Conservation (phyloP, 495 filamentous ascomycete genomes). For the Aspergillus incahuasiensis region DNA sequence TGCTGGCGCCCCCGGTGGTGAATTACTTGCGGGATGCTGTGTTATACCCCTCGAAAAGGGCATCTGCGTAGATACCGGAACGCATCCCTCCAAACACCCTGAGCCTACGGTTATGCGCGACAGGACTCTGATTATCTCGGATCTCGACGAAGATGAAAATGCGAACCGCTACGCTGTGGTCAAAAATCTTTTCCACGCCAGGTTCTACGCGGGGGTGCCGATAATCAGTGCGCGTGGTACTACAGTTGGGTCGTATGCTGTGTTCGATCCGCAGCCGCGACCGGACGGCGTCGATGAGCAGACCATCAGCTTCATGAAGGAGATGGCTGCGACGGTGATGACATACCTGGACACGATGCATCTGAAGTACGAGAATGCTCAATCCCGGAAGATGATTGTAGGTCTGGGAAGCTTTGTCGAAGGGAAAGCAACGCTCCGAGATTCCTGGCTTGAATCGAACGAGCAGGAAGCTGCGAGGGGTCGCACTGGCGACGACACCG, state of each 20-base stretch:
- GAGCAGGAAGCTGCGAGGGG: conserved; percentile 12
- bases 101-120: conserved; percentile 18
- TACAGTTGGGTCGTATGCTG: conserved; percentile 57
- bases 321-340: conserved; percentile 29
- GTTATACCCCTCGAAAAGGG: conserved; percentile 37
- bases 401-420: conserved; percentile 33
- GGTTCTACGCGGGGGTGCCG: conserved; percentile 59
- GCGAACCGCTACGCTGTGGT: background rate
- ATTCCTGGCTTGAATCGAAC: conserved; percentile 21
- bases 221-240: conserved; percentile 53
- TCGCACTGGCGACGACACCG: conserved; percentile 5
- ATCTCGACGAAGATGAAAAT: conserved; percentile 8
- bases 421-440: conserved; percentile 22
- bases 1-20: conserved; percentile 45
- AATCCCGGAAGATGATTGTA: conserved; percentile 25
- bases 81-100: background rate
- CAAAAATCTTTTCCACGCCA: background rate
- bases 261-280: conserved; percentile 47
- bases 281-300: conserved; percentile 12
- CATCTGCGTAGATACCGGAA: conserved; percentile 40
- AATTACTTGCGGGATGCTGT: conserved; percentile 37
- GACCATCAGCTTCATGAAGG: conserved; percentile 28
- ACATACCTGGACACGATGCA: conserved; percentile 18
- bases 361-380: conserved; percentile 6
- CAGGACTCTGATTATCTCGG: conserved; percentile 28